Conservation (phyloP, 768 basidiomycete genomes). For the Suillus tomentosus region DNA sequence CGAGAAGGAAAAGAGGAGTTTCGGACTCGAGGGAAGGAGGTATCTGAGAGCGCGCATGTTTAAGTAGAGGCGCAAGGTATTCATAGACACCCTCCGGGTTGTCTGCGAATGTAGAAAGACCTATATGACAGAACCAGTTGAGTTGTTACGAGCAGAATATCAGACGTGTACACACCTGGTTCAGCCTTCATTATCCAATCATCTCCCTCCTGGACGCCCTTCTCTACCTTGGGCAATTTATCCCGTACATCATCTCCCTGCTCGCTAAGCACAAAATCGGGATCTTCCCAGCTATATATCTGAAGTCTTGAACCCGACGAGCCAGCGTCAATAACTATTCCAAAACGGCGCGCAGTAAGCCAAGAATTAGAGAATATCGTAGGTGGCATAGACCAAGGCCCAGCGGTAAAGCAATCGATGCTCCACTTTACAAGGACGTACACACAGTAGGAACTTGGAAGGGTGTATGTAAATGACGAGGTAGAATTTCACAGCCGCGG, state of each 20-base stretch:
- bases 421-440: constrained; percentile 6
- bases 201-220: constrained; percentile 79
- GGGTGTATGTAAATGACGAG: not conserved
- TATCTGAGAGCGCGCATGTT: constrained; percentile 79
- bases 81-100: constrained; percentile 67
- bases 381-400: constrained; percentile 63
- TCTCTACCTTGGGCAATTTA: constrained; percentile 83
- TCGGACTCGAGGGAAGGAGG: constrained; percentile 82
- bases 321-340: constrained; percentile 97
- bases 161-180: constrained; percentile 65
- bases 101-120: constrained; percentile 80
- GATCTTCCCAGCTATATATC: constrained; percentile 96
- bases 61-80: constrained; percentile 82
- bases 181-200: constrained; percentile 92
- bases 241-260: constrained; percentile 50
- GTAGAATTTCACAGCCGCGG: not conserved
- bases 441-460: too few relatives aligned
- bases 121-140: constrained; percentile 42
- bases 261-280: constrained; percentile 58
- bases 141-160: not conserved
- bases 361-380: constrained; percentile 71
- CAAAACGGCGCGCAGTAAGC: constrained; percentile 81
- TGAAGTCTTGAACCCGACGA: constrained; percentile 96
- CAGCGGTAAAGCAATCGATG: constrained; percentile 1
- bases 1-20: constrained; percentile 92